A percentile compares a stretch with the other conserved stretches of the same genome.
These are phyloP conservation scores for Rutstroemia sydowiana DNA, from an alignment of 2,329 filamentous ascomycete species.

Conservation along the genomic window DNA sequence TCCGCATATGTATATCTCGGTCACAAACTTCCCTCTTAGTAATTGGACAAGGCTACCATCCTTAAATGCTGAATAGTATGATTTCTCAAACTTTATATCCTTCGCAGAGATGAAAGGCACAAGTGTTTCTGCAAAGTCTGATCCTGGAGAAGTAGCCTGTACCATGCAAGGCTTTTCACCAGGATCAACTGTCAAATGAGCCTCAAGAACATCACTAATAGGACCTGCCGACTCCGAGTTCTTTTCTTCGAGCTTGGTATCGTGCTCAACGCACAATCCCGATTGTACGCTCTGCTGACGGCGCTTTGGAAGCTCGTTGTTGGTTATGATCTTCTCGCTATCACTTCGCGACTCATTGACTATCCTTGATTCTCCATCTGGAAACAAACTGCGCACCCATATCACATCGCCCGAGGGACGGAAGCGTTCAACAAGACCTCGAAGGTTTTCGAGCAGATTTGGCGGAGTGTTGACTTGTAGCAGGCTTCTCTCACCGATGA, in stretches of 20 bases:
- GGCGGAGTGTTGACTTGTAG: slow-evolving; percentile 57
- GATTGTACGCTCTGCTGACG: not conserved
- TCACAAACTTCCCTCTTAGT: slow-evolving; percentile 81
- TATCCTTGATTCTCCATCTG: slow-evolving; percentile 48
- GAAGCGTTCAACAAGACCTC: slow-evolving; percentile 62
- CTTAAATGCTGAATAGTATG: slow-evolving; percentile 81
- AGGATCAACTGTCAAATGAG: slow-evolving; percentile 23
- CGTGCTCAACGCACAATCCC: slow-evolving; percentile 4
- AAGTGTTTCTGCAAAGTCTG: slow-evolving; percentile 3
- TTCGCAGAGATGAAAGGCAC: slow-evolving; percentile 3
- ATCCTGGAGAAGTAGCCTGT: slow-evolving; percentile 20
- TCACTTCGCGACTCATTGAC: slow-evolving; percentile 38
- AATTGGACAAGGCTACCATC: slow-evolving; percentile 64
- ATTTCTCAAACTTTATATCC: slow-evolving; percentile 55
- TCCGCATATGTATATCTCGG: slow-evolving; percentile 83
- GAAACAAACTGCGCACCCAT: slow-evolving; percentile 74
- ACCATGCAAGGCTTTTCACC: slow-evolving; percentile 35
- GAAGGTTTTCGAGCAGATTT: slow-evolving; percentile 60
- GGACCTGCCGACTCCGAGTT: slow-evolving; percentile 9
- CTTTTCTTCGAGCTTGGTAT: slow-evolving; percentile 12
- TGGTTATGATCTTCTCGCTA: slow-evolving; percentile 28
- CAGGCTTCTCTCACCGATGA: slow-evolving; percentile 60
- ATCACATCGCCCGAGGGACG: slow-evolving; percentile 67
- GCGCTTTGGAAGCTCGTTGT: slow-evolving; percentile 19
- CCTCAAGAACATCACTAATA: slow-evolving; percentile 16